These are phyloP conservation scores for Phialocephala subalpina DNA, from an alignment of 2,329 filamentous ascomycete species.

Conservation along the genomic window DNA sequence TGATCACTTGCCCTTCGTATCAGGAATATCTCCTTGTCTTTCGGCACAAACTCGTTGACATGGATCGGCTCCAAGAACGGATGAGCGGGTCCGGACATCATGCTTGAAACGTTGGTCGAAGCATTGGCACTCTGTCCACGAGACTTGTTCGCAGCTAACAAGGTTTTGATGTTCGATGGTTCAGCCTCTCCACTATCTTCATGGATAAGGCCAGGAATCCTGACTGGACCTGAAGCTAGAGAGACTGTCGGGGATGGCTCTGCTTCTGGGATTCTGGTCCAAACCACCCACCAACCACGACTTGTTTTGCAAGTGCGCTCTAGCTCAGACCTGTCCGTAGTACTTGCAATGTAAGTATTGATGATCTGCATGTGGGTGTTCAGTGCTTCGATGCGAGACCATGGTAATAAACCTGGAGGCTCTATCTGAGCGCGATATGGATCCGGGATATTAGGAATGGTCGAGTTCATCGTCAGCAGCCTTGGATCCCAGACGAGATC, in stretches of 20 bases:
- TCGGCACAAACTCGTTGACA: conserved; percentile 15
- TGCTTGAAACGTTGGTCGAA: conserved; percentile 27
- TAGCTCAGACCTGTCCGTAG: conserved; percentile 52
- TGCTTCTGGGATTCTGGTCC: conserved; percentile 62
- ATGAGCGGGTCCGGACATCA: conserved; percentile 39
- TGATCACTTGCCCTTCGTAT: conserved; percentile 68
- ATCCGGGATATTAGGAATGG: conserved; percentile 71
- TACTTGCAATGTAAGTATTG: conserved; percentile 59
- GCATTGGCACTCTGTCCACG: conserved; percentile 20
- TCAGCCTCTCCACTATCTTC: conserved; percentile 26
- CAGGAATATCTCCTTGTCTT: conserved; percentile 67
- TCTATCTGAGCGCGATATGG: conserved; percentile 43
- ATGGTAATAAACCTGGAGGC: conserved; percentile 45
- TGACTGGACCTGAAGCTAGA: conserved; percentile 14
- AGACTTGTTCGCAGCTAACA: conserved; percentile 13
- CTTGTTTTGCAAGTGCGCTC: conserved; percentile 72
- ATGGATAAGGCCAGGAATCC: conserved; percentile 23
- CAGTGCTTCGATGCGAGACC: conserved; percentile 69
- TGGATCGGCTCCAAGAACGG: conserved; percentile 35
- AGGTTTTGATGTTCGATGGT: neutral
- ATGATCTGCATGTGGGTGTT: conserved; percentile 72
- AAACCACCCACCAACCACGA: conserved; percentile 75
- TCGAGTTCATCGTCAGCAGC: conserved; percentile 65
- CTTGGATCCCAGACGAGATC: conserved; percentile 70
- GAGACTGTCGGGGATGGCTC: conserved; percentile 17